These are phyloP conservation scores for Trametes hirsuta DNA, from an alignment of 1,284 basidiomycete species.

Conservation along the genomic window DNA sequence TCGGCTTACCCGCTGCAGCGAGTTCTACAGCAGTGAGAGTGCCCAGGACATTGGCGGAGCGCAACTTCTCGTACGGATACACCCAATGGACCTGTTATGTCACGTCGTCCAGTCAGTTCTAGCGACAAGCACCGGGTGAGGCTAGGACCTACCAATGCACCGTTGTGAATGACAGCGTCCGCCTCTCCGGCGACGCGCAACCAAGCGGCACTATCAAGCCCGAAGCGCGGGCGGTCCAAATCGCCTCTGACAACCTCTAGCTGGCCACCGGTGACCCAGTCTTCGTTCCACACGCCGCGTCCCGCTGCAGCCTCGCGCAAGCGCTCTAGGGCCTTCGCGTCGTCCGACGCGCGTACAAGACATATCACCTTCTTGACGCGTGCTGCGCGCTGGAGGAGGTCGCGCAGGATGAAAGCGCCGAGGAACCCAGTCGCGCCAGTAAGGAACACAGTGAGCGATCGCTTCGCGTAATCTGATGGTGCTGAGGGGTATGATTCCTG, in stretches of 20 bases:
- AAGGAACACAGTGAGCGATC: slow-evolving; percentile 82
- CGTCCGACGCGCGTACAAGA: slow-evolving; percentile 79
- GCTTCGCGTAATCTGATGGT: slow-evolving; percentile 54
- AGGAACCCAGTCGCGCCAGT: slow-evolving; percentile 98
- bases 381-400: slow-evolving; percentile 69
- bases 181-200: slow-evolving; percentile 70
- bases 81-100: slow-evolving; percentile 91
- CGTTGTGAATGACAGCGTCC: slow-evolving; percentile 93
- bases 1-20: slow-evolving; percentile 75
- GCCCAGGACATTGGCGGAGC: slow-evolving; percentile 89
- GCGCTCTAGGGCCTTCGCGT: slow-evolving; percentile 69
- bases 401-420: slow-evolving; percentile 89
- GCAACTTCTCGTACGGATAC: slow-evolving; percentile 94
- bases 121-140: not conserved
- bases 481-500: slow-evolving; percentile 61
- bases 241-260: slow-evolving; percentile 92
- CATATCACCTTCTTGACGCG: slow-evolving; percentile 89
- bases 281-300: slow-evolving; percentile 91
- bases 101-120: not conserved
- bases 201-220: slow-evolving; percentile 74
- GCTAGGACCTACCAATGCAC: slow-evolving; percentile 76
- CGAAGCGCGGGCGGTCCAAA: slow-evolving; percentile 78
- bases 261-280: slow-evolving; percentile 75
- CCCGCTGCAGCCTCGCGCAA: slow-evolving; percentile 80
- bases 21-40: slow-evolving; percentile 87